Base-by-base conservation (phyloP, 2,329 filamentous ascomycete genomes). In the Xylariaceae sp. region DNA sequence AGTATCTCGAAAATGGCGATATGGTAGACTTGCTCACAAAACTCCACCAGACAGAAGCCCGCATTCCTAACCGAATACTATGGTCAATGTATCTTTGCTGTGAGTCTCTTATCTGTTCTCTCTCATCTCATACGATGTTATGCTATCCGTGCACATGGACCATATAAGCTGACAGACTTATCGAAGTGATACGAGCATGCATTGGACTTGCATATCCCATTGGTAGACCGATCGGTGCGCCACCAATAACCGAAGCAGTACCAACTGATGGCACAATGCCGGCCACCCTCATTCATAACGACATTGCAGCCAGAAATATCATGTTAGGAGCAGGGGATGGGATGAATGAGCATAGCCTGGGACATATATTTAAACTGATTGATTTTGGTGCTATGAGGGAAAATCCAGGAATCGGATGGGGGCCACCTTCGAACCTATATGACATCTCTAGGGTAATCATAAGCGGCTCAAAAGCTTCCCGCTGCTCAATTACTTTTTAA, bases 131-230 rank as follows among this genome's bases (percentile, higher is more conserved):
- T n/a, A n/a, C n/a, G n/a, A n/a, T n/a, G n/a, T 15, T 7, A 6
- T n/a, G 27, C 10, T 48, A 6, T n/a, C 7, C 43, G 16, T 8
- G 20, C 7, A 5, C 18, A 18, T 4, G 15, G 33, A 6, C 6
- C 3, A 24, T 24, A 36, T 23, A 35, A 32, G 33, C 36, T 9
- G 8, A 29, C 8, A 18, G 20, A 44, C 18, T 2, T 11, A 16
- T 5, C 15, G 1, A 8, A 55, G 53, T 56, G 18, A 44, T 49
- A 15, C 42, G 53, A 16, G 44, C 37, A 15, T 42, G 35, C 16
- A 56, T 56, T n/a, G 53, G 49, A 18, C 47, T 56, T 21, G 53
- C 48, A 8, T 48, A 53, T 27, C 53, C 53, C 2, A 18, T 40
- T 10, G 27, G n/a, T 8, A 20, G 26, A n/a, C 20, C 43, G 5